Base-by-base conservation (phyloP, 2,329 filamentous ascomycete genomes). In the Xylariaceae sp. region DNA sequence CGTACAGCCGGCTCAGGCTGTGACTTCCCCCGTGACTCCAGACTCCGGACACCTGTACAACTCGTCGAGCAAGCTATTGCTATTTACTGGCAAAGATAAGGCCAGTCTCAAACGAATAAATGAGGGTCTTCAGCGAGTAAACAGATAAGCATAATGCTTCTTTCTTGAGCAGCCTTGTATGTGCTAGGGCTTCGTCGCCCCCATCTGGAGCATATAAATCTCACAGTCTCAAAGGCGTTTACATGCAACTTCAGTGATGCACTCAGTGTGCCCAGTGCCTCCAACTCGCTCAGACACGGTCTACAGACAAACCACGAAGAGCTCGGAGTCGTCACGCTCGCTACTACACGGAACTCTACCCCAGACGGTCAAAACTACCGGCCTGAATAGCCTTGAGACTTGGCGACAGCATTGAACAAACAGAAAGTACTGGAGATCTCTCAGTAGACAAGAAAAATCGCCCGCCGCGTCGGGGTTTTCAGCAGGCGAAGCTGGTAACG, bases 161-260 rank as follows among this genome's bases (percentile, higher is more conserved):
- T 16, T 17, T 16, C n/a, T n/a, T 42, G 18, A 18, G 12, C 40
- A 42, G n/a, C 18, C 40, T 42, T 42, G 14, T n/a, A 19, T 42
- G 17, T n/a, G 17, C 18, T 42, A 5, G 40, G 3, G 18, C 18
- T 19, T 16, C 40, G 40, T n/a, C 40, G 40, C 14, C 17, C 40
- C 18, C 14, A 42, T 19, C 18, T 42, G 40, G 40, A 17, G n/a
- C 14, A 42, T 42, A 16, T 5, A n/a, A 42, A 4, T 42, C 10
- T 38, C 34, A 10, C 34, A 38, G 34, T 38, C 34, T 4, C 31
- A 17, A 39, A 48, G 12, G 19, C 31, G 17, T 33, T 45, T n/a
- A 51, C 41, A 17, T 51, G 48, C 31, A 31, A 51, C 36, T 34
- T 51, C 13, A 45, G 16, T 14, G 19, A 22, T 18, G 34, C 31